phyloP scores from a whole-genome alignment of 2,329 filamentous ascomycete genomes.

The Elsinoe necatrix region DNA sequence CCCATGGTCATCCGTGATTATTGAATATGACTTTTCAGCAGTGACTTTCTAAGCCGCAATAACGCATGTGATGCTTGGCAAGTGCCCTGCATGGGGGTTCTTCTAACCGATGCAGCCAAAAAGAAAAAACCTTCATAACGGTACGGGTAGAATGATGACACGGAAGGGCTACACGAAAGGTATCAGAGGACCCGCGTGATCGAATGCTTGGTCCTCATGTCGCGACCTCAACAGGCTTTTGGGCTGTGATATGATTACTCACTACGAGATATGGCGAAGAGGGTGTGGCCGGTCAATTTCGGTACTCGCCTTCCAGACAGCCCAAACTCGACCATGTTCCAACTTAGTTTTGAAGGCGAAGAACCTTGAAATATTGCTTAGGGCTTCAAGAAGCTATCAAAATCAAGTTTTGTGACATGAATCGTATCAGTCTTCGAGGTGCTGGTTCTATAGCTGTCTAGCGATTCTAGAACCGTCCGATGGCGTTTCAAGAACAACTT shows the following conservation, averaged over 20 bases:
- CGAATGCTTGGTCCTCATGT: not conserved
- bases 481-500: constrained; percentile 6
- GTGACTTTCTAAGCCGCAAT: not conserved
- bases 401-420: constrained; percentile 5
- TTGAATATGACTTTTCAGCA: not conserved
- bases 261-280: not conserved
- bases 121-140: not conserved
- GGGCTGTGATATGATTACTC: not conserved
- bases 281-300: not conserved
- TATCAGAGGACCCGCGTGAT: not conserved
- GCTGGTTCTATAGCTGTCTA: constrained; percentile 5
- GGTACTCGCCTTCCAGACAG: not conserved
- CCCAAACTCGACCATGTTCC: not conserved
- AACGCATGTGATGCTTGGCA: constrained; percentile 9
- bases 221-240: not conserved
- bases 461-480: constrained; percentile 12
- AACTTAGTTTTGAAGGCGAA: not conserved
- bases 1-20: not conserved
- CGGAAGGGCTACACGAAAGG: not conserved
- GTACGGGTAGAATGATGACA: not conserved
- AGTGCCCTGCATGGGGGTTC: constrained; percentile 6
- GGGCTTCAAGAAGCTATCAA: not conserved
- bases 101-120: constrained; percentile 9
- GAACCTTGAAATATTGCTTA: constrained; percentile 13
- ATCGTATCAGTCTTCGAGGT: not conserved